These are phyloP conservation scores for Diaporthe sp. DNA, from an alignment of 2,329 filamentous ascomycete genomes.

Conservation along the genomic window DNA sequence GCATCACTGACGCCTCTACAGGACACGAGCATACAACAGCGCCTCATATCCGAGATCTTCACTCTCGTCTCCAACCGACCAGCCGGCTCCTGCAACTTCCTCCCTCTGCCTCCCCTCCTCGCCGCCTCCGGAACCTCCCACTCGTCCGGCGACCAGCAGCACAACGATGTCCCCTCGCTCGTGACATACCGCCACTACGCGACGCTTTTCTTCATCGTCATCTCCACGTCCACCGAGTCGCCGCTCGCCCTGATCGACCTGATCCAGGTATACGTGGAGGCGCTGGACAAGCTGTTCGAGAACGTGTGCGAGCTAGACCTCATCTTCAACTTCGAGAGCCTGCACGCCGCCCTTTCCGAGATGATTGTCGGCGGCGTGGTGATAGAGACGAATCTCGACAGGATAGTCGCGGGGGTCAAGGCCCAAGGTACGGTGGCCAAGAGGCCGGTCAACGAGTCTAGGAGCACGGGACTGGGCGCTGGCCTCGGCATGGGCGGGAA, in stretches of 20 bases:
- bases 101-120: conserved; percentile 81
- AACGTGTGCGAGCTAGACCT: conserved; percentile 98
- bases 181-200: conserved; percentile 99
- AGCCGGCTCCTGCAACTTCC: conserved; percentile 95
- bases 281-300: conserved; percentile 94
- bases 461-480: conserved; percentile 60
- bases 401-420: conserved; percentile 87
- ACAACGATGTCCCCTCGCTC: conserved; percentile 92
- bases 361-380: conserved; percentile 98
- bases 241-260: conserved; percentile 95
- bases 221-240: conserved; percentile 95
- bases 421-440: conserved; percentile 84
- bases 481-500: conserved; percentile 70
- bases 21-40: conserved; percentile 98
- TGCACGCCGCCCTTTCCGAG: conserved; percentile 91
- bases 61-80: conserved; percentile 93
- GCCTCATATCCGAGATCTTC: conserved; percentile 97
- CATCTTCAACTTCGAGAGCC: conserved; percentile 98
- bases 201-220: conserved; percentile 98
- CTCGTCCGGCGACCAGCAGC: conserved; percentile 73
- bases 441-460: conserved; percentile 80
- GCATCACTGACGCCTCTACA: conserved; percentile 53
- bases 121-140: conserved; percentile 73
- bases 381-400: conserved; percentile 90
- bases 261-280: conserved; percentile 98